Conservation (phyloP, 495 filamentous ascomycete species). For the Chaetomium cochliodes region DNA sequence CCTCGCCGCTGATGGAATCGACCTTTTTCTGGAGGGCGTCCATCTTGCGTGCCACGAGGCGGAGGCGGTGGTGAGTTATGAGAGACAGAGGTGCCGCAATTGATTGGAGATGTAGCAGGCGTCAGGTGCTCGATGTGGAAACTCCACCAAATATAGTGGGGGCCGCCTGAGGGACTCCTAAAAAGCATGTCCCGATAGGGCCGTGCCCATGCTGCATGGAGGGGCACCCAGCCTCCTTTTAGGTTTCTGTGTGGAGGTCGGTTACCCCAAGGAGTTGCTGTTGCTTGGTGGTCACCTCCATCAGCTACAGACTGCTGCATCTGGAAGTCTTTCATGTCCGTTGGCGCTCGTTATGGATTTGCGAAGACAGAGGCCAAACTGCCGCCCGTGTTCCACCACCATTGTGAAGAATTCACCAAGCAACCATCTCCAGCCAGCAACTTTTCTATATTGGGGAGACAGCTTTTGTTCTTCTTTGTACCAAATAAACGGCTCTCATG, state of each 20-base stretch:
- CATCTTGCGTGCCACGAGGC: conserved; percentile 32
- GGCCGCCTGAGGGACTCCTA: background rate
- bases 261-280: no score
- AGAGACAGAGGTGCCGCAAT: conserved; percentile 13
- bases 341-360: no score
- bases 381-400: no score
- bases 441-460: background rate
- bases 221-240: background rate
- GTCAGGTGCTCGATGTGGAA: background rate
- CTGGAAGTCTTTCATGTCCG: no score
- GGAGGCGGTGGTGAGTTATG: conserved; percentile 23
- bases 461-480: background rate
- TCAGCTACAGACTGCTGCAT: no score
- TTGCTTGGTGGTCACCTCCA: no score
- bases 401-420: background rate
- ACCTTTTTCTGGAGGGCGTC: conserved; percentile 30
- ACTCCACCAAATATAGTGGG: background rate
- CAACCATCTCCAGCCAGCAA: background rate
- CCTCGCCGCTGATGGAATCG: conserved; percentile 31
- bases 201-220: background rate
- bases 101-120: conserved; percentile 16
- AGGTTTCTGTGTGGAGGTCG: background rate
- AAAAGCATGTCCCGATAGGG: background rate
- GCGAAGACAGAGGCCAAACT: background rate
- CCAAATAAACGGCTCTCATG: background rate